Evolutionary conservation across 176 grass and related monocot genomes (phyloP).

Genomic region (Phyllostachys edulis): DNA sequence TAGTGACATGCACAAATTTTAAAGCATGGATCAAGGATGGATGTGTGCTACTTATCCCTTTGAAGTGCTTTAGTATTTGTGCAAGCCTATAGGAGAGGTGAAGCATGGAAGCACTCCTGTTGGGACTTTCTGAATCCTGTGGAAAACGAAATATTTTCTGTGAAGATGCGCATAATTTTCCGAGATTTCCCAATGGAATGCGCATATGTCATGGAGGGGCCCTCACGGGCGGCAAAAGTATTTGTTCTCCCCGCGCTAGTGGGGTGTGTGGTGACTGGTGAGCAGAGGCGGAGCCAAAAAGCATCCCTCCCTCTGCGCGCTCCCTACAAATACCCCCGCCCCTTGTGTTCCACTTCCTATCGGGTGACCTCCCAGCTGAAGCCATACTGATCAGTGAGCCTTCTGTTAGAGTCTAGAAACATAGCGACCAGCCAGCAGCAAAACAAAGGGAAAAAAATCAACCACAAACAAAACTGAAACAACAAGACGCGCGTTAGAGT

Average conservation of each 20-base stretch:
- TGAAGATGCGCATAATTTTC: not conserved
- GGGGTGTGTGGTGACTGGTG: slow-evolving; percentile 20
- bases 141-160: too few relatives aligned
- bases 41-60: too few relatives aligned
- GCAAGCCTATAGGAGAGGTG: too few relatives aligned
- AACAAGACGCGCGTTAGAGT: slow-evolving; percentile 2
- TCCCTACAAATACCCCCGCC: slow-evolving; percentile 61
- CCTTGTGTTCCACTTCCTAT: slow-evolving; percentile 26
- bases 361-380: slow-evolving; percentile 24
- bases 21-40: too few relatives aligned
- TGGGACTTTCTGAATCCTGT: too few relatives aligned
- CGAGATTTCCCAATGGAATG: not conserved
- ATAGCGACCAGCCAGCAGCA: not conserved
- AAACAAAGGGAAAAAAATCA: not conserved
- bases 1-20: too few relatives aligned
- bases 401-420: too few relatives aligned
- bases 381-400: not conserved
- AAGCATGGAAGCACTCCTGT: too few relatives aligned
- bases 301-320: not conserved
- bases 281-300: not conserved
- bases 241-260: slow-evolving; percentile 46
- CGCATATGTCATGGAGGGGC: slow-evolving; percentile 51
- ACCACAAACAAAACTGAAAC: too few relatives aligned
- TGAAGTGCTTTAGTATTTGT: too few relatives aligned
- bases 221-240: slow-evolving; percentile 33